Conservation (phyloP, 2,329 filamentous ascomycete species). For the Gnomoniopsis sp. region DNA sequence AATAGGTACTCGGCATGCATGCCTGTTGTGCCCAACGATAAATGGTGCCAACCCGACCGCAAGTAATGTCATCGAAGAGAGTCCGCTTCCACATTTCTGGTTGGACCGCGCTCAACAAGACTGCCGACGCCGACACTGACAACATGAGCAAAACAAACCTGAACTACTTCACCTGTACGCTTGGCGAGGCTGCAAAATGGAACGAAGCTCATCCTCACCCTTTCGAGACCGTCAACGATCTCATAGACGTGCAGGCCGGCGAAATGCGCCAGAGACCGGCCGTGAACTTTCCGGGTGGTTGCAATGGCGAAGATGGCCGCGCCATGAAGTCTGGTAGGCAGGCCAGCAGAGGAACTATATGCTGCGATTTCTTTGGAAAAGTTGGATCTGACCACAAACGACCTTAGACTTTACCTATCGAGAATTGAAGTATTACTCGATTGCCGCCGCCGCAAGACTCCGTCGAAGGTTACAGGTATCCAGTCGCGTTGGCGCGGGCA, state of each 20-base stretch:
- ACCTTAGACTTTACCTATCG: slow-evolving; percentile 25
- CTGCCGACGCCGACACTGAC: neutral
- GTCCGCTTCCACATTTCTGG: slow-evolving; percentile 6
- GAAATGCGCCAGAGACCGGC: slow-evolving; percentile 37
- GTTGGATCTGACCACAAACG: neutral
- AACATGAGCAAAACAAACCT: neutral
- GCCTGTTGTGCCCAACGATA: too few species aligned
- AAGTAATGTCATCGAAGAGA: slow-evolving; percentile 5
- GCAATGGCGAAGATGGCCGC: slow-evolving; percentile 9
- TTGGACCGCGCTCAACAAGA: neutral
- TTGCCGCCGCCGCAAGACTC: slow-evolving; percentile 18
- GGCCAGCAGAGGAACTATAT: too few species aligned
- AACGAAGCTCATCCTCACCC: slow-evolving; percentile 29
- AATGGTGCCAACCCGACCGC: too few species aligned
- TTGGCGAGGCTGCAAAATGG: slow-evolving; percentile 49
- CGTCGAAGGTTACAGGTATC: slow-evolving; percentile 14
- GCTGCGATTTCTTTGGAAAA: slow-evolving; percentile 41
- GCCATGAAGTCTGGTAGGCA: slow-evolving; percentile 15
- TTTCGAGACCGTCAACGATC: slow-evolving; percentile 43
- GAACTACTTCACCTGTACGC: slow-evolving; percentile 60
- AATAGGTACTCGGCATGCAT: neutral
- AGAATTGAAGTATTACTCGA: slow-evolving; percentile 27
- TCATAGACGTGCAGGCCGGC: slow-evolving; percentile 46
- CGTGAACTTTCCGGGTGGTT: slow-evolving; percentile 18
- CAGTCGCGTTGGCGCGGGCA: slow-evolving; percentile 9